Percentiles rank a stretch among this genome's conserved stretches.
Conservation (phyloP, 2,329 filamentous ascomycete species). For the Aspergillus fijiensis region DNA sequence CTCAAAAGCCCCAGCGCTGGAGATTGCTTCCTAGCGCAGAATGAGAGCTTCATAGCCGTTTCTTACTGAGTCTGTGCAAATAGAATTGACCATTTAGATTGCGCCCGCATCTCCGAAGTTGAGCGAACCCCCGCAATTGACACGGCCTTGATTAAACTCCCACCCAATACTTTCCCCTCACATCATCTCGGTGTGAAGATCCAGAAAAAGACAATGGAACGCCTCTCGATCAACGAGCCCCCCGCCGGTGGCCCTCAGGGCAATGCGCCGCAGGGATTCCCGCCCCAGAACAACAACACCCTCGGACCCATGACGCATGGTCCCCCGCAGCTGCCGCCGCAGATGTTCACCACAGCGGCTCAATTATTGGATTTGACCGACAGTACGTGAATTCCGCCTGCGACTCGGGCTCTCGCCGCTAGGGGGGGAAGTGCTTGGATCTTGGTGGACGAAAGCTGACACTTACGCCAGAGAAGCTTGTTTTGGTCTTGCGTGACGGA, state of each 20-base stretch:
- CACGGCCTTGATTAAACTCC: neutral
- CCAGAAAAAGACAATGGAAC: slow-evolving; percentile 32
- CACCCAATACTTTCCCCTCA: slow-evolving; percentile 10
- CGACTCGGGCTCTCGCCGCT: neutral
- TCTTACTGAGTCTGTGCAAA: neutral
- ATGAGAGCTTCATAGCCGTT: slow-evolving; percentile 6
- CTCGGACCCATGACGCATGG: slow-evolving; percentile 38
- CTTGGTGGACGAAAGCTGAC: neutral
- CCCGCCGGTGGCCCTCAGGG: slow-evolving; percentile 29
- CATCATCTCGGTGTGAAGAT: slow-evolving; percentile 13
- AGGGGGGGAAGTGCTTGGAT: neutral
- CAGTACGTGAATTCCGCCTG: slow-evolving; percentile 61
- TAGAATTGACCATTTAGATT: neutral
- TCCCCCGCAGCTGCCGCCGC: slow-evolving; percentile 60
- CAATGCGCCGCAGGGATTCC: slow-evolving; percentile 29
- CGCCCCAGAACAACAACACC: slow-evolving; percentile 27
- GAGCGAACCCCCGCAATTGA: neutral
- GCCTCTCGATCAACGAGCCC: slow-evolving; percentile 37
- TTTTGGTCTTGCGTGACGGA: slow-evolving; percentile 87
- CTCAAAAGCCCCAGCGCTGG: neutral
- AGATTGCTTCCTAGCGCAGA: neutral
- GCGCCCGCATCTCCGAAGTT: neutral
- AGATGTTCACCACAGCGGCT: slow-evolving; percentile 98
- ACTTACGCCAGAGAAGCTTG: slow-evolving; percentile 76
- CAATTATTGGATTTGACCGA: slow-evolving; percentile 95